Percentiles rank a stretch among this genome's conserved stretches.
Evolutionary conservation across 2,329 filamentous ascomycete species (phyloP).

Genomic region (Phaeoacremonium minimum): DNA sequence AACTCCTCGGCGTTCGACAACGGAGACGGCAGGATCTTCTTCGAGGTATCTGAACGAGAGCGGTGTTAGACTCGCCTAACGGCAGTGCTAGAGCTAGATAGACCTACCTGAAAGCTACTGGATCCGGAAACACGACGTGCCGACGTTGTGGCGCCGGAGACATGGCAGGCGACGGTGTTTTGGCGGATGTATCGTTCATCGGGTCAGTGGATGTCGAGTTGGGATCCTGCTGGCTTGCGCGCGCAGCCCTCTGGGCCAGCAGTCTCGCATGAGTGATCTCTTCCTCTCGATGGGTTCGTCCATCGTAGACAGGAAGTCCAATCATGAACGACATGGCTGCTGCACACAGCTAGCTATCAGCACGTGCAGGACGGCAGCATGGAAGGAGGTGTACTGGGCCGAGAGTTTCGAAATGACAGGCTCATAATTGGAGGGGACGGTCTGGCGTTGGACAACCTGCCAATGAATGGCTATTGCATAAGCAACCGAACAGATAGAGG

Average conservation of each 20-base stretch:
- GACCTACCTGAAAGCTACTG: conserved; percentile 52
- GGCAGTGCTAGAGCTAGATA: not conserved
- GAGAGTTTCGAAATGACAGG: too few species aligned
- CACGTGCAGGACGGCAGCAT: too few species aligned
- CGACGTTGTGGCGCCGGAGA: conserved; percentile 28
- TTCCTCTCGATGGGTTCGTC: conserved; percentile 29
- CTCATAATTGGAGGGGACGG: too few species aligned
- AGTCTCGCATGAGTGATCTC: conserved; percentile 27
- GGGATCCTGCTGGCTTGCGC: too few species aligned
- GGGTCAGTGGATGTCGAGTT: conserved; percentile 12
- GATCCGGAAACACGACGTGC: conserved; percentile 53
- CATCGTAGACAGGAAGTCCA: too few species aligned
- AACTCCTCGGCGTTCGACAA: conserved; percentile 66
- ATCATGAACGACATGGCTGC: too few species aligned
- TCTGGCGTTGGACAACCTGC: too few species aligned
- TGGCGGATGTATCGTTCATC: too few species aligned
- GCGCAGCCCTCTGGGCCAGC: conserved; percentile 19
- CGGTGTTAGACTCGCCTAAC: not conserved
- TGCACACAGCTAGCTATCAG: too few species aligned
- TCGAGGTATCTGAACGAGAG: conserved; percentile 63
- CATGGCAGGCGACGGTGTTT: conserved; percentile 13
- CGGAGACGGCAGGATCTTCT: conserved; percentile 71
- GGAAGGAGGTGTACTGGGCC: too few species aligned
- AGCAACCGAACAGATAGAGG: too few species aligned
- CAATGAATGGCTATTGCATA: too few species aligned